These are phyloP conservation scores for Graphilbum ipis-grandicollis DNA, from an alignment of 2,329 filamentous ascomycete species.

Conservation along the genomic window DNA sequence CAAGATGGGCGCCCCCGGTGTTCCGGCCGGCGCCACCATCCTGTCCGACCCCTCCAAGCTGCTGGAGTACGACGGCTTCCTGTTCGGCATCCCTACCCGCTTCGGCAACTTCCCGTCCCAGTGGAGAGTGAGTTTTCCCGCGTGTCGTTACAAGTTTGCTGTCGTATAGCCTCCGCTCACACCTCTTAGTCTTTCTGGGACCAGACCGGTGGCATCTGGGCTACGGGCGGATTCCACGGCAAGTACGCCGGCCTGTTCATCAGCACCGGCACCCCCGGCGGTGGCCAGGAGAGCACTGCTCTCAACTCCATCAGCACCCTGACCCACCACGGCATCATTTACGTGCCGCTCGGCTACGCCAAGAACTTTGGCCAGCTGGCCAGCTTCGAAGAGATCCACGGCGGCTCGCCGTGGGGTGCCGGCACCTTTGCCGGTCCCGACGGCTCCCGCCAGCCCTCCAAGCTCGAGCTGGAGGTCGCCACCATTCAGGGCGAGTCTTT, in stretches of 20 bases:
- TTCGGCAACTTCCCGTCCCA: slow-evolving; percentile 96
- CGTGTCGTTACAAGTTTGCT: not conserved
- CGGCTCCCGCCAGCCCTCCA: slow-evolving; percentile 65
- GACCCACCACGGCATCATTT: slow-evolving; percentile 86
- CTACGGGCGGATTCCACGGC: slow-evolving; percentile 56
- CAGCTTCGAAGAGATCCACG: slow-evolving; percentile 64
- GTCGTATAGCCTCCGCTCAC: no score
- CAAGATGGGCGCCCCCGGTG: slow-evolving; percentile 83
- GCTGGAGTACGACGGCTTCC: slow-evolving; percentile 67
- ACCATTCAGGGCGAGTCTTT: slow-evolving; percentile 71
- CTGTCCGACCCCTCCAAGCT: slow-evolving; percentile 41
- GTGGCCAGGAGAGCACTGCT: slow-evolving; percentile 83
- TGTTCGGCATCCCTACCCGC: slow-evolving; percentile 87
- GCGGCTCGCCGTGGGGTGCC: slow-evolving; percentile 82
- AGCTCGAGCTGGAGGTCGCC: slow-evolving; percentile 64
- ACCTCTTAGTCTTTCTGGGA: slow-evolving; percentile 76
- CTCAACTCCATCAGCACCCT: slow-evolving; percentile 71
- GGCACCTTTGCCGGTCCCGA: slow-evolving; percentile 71
- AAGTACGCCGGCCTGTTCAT: slow-evolving; percentile 89
- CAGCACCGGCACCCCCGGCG: slow-evolving; percentile 66
- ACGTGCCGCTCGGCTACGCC: slow-evolving; percentile 87
- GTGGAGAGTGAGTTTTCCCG: slow-evolving; percentile 45
- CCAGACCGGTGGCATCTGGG: slow-evolving; percentile 74
- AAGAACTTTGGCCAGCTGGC: slow-evolving; percentile 53
- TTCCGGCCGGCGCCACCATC: slow-evolving; percentile 49